phyloP scores from a whole-genome alignment of 2,329 filamentous ascomycete species.

The Penicillium fuscoglaucum region DNA sequence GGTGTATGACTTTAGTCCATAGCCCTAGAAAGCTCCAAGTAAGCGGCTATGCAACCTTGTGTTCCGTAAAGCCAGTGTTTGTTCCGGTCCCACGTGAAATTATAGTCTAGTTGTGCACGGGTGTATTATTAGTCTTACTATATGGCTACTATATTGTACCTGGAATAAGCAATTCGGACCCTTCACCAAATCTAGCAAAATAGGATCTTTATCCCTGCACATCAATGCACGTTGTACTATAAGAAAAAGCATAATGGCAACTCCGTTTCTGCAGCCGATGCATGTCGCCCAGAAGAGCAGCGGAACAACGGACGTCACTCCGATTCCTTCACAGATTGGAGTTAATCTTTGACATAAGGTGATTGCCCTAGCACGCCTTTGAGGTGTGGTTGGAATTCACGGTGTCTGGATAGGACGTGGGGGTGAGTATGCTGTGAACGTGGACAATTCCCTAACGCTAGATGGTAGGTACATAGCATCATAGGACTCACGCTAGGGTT shows the following conservation, averaged over 20 bases:
- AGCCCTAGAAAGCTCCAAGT: too few relatives aligned
- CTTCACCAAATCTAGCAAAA: not conserved
- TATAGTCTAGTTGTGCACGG: not conserved
- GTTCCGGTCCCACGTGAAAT: not conserved
- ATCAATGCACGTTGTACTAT: not conserved
- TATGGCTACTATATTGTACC: not conserved
- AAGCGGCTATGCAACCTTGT: not conserved
- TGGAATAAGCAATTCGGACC: not conserved
- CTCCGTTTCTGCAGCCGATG: not conserved
- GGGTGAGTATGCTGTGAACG: not conserved
- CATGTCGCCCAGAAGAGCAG: not conserved
- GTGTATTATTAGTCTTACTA: not conserved
- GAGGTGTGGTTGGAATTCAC: not conserved
- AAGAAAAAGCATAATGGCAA: not conserved
- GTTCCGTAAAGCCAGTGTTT: not conserved
- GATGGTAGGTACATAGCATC: too few relatives aligned
- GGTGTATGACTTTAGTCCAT: not conserved
- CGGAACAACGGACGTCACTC: not conserved
- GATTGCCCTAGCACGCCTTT: not conserved
- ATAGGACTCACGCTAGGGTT: not conserved
- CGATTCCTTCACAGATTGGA: not conserved
- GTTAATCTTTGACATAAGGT: not conserved
- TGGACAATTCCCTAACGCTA: not conserved
- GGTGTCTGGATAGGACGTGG: not conserved
- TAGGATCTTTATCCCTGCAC: not conserved